A percentile compares a stretch with the other conserved stretches of the same genome.
These are phyloP conservation scores for Pezicula carpinea DNA, from an alignment of 2,329 filamentous ascomycete species.

Conservation along the genomic window DNA sequence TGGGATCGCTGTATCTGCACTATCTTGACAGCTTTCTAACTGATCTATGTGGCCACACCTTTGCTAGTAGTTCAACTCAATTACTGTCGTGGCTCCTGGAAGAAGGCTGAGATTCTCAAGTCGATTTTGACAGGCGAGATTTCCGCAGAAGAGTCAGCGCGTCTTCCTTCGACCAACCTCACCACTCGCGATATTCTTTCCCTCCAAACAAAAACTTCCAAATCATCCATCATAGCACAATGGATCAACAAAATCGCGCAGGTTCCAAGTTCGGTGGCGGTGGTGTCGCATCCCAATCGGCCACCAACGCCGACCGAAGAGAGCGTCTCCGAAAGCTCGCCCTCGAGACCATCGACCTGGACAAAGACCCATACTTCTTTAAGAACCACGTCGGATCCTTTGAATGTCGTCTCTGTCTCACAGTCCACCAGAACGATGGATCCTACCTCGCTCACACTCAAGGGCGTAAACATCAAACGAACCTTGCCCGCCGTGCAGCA, in stretches of 20 bases:
- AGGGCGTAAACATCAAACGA: conserved; percentile 98
- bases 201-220: not conserved
- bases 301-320: conserved; percentile 93
- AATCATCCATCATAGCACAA: conserved; percentile 25
- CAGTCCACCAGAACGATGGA: conserved; percentile 97
- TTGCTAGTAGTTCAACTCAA: no score
- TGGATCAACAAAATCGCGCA: conserved; percentile 84
- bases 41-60: no score
- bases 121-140: no score
- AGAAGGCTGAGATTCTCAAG: no score
- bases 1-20: no score
- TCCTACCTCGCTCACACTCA: conserved; percentile 98
- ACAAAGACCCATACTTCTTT: conserved; percentile 99
- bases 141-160: no score
- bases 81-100: no score
- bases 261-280: conserved; percentile 98
- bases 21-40: no score
- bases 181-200: no score
- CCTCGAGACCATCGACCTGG: conserved; percentile 96
- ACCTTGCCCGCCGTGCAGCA: conserved; percentile 91
- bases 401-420: conserved; percentile 94
- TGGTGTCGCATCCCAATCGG: conserved; percentile 88
- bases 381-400: conserved; percentile 98
- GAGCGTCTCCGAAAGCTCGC: conserved; percentile 97
- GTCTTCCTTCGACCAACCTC: no score